Conservation (phyloP, 2,329 filamentous ascomycete genomes). For the Fusarium compactum region DNA sequence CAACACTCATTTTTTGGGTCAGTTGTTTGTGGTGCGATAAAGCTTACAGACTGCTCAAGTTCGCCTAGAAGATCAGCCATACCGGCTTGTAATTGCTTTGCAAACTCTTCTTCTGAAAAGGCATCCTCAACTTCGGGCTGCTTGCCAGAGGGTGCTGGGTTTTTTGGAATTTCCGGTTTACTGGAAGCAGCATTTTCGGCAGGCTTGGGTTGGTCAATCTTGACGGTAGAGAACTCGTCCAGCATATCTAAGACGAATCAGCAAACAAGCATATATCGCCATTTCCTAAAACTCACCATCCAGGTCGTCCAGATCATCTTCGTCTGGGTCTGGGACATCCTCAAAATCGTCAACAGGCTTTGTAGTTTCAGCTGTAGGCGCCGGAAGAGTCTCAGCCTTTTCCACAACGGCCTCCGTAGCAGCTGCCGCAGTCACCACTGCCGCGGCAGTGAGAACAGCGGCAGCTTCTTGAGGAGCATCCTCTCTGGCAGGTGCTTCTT, state of each 20-base stretch:
- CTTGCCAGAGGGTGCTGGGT: constrained; percentile 46
- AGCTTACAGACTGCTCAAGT: constrained; percentile 69
- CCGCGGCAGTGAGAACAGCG: constrained; percentile 16
- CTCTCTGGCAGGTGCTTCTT: constrained; percentile 3
- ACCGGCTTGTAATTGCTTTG: constrained; percentile 86
- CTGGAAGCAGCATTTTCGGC: constrained; percentile 47
- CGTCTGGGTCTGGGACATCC: constrained; percentile 87
- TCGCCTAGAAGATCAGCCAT: constrained; percentile 87
- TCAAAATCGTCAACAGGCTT: constrained; percentile 51
- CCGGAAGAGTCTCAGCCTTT: constrained; percentile 9
- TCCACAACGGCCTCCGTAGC: constrained; percentile 24
- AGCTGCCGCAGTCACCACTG: constrained; percentile 25
- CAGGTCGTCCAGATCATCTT: constrained; percentile 91
- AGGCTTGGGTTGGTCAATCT: constrained; percentile 55
- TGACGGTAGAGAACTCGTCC: constrained; percentile 84
- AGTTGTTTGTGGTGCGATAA: neutral
- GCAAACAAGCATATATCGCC: neutral
- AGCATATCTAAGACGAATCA: constrained; percentile 76
- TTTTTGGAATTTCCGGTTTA: constrained; percentile 52
- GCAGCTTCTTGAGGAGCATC: constrained; percentile 9
- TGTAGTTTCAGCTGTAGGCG: neutral
- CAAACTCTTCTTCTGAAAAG: constrained; percentile 80
- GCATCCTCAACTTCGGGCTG: constrained; percentile 53
- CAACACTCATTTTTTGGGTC: neutral
- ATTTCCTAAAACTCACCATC: constrained; percentile 70